phyloP scores from a whole-genome alignment of 2,329 filamentous ascomycete genomes.

The Cryphonectria radicalis region DNA sequence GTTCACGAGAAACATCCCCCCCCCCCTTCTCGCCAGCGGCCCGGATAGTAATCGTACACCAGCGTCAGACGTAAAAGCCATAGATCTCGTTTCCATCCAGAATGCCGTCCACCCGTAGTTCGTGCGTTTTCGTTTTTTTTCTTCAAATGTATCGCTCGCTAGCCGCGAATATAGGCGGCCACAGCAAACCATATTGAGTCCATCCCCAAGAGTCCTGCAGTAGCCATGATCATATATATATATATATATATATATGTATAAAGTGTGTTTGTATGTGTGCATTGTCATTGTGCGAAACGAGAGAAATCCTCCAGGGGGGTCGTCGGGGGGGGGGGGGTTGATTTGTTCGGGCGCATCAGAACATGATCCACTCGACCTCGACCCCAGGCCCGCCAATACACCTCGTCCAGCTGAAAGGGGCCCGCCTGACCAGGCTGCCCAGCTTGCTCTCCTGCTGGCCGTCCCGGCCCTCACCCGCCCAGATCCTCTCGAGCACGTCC shows the following conservation, averaged over 20 bases:
- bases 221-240: background rate
- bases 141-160: background rate
- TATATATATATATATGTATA: background rate
- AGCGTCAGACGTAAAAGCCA: constrained; percentile 2
- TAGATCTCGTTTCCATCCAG: constrained; percentile 1
- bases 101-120: background rate
- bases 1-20: background rate
- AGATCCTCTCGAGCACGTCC: constrained; percentile 83
- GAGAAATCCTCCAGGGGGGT: background rate
- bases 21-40: background rate
- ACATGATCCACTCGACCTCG: constrained; percentile 71
- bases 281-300: background rate
- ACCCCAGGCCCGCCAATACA: constrained; percentile 60
- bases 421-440: constrained; percentile 44
- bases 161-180: constrained; percentile 1
- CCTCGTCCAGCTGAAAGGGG: constrained; percentile 62
- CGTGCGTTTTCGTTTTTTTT: constrained; percentile 1
- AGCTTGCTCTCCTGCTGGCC: constrained; percentile 43
- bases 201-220: constrained; percentile 3
- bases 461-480: constrained; percentile 61
- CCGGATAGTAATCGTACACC: constrained; percentile 19
- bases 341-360: constrained; percentile 44
- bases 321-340: too few species aligned
- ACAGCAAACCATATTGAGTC: background rate
- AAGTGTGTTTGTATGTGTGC: background rate